Evolutionary conservation across 2,329 filamentous ascomycete species (phyloP).

Genomic region (Microcyclosporella mali): DNA sequence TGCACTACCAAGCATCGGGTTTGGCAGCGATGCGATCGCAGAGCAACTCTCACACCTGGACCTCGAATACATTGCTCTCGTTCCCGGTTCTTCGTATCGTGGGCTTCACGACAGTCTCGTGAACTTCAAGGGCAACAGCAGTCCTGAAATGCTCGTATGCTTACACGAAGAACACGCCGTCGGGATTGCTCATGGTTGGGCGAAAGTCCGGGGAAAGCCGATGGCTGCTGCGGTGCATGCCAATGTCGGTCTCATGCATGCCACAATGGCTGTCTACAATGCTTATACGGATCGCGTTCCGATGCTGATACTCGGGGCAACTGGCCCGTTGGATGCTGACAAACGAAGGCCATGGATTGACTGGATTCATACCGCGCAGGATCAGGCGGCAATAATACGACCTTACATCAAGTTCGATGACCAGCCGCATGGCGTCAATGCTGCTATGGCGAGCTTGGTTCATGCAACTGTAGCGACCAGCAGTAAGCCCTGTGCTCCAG

Average conservation of each 20-base stretch:
- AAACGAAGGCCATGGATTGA: conserved; percentile 17
- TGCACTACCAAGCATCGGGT: background rate
- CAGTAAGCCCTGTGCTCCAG: conserved; percentile 14
- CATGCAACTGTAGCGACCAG: conserved; percentile 11
- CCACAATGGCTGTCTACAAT: conserved; percentile 19
- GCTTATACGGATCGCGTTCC: conserved; percentile 16
- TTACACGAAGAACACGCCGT: conserved; percentile 19
- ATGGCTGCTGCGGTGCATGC: conserved; percentile 18
- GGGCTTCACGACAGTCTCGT: conserved; percentile 18
- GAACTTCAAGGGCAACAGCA: conserved; percentile 13
- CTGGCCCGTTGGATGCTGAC: conserved; percentile 13
- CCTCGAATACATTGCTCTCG: conserved; percentile 16
- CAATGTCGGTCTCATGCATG: conserved; percentile 18
- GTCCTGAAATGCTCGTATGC: conserved; percentile 16
- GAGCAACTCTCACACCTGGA: conserved; percentile 16
- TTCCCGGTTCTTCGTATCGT: conserved; percentile 18
- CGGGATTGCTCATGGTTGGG: conserved; percentile 17
- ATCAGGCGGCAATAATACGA: conserved; percentile 16
- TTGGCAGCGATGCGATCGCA: conserved; percentile 11
- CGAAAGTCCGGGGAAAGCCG: conserved; percentile 14
- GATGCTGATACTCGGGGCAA: conserved; percentile 15
- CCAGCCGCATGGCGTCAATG: conserved; percentile 13
- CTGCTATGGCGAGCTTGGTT: conserved; percentile 12
- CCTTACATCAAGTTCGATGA: conserved; percentile 18
- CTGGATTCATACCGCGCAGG: conserved; percentile 16